Evolutionary conservation across 2,329 filamentous ascomycete genomes (phyloP).

Genomic region (Emericellopsis atlantica): DNA sequence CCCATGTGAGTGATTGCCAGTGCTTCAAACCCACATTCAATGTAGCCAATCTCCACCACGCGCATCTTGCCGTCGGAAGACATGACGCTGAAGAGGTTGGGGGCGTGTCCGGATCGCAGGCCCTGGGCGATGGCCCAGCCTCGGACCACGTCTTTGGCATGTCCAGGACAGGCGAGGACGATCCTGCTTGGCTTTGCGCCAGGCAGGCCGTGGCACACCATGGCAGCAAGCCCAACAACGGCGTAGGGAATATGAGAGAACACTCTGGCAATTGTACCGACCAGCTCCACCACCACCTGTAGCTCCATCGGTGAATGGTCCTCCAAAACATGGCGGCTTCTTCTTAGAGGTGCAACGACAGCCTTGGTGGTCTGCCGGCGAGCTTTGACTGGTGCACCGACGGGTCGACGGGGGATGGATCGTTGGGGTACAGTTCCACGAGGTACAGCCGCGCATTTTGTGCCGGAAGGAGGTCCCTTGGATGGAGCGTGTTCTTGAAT

Average conservation of each 20-base stretch:
- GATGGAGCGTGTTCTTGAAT: neutral
- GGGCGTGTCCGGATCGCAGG: constrained; percentile 11
- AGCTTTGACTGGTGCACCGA: too few species aligned
- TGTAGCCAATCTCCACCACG: neutral
- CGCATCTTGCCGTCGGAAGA: constrained; percentile 11
- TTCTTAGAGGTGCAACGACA: too few species aligned
- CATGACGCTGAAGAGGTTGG: constrained; percentile 22
- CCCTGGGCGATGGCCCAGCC: constrained; percentile 26
- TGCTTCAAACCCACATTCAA: constrained; percentile 13
- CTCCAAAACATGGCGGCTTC: too few species aligned
- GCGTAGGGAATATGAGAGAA: constrained; percentile 32
- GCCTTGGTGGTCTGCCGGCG: too few species aligned
- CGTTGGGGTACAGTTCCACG: too few species aligned
- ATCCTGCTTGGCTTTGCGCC: constrained; percentile 16
- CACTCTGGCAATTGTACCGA: constrained; percentile 18
- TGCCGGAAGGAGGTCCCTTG: too few species aligned
- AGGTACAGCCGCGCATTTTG: too few species aligned
- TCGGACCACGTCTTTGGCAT: constrained; percentile 20
- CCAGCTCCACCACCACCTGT: constrained; percentile 20
- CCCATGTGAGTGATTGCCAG: constrained; percentile 7
- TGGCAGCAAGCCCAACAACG: constrained; percentile 30
- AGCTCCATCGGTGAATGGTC: constrained; percentile 9
- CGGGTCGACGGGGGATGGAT: too few species aligned
- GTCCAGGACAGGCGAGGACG: constrained; percentile 25
- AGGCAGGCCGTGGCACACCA: constrained; percentile 28